These are phyloP conservation scores for Pseudogymnoascus sp. DNA, from an alignment of 2,329 filamentous ascomycete species.

Conservation along the genomic window DNA sequence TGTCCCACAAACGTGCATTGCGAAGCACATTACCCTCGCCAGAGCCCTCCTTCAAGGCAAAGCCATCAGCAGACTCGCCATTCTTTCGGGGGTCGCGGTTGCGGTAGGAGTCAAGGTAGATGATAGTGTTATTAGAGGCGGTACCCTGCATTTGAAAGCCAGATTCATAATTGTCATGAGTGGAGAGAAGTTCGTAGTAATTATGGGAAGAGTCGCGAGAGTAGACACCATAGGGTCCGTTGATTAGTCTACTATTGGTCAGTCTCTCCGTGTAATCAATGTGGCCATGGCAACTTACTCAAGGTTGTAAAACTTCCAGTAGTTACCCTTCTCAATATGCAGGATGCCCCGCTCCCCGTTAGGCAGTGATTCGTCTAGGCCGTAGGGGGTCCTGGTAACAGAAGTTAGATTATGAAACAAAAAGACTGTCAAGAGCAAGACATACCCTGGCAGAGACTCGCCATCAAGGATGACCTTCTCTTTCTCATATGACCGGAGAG, in stretches of 20 bases:
- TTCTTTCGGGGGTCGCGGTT: conserved; percentile 45
- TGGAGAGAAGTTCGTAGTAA: conserved; percentile 31
- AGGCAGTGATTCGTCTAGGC: conserved; percentile 33
- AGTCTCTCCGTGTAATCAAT: not conserved
- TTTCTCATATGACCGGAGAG: conserved; percentile 34
- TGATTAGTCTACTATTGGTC: conserved; percentile 21
- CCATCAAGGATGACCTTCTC: conserved; percentile 42
- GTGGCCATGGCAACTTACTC: conserved; percentile 13
- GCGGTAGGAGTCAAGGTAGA: conserved; percentile 38
- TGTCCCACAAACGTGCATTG: conserved; percentile 42
- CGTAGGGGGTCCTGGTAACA: conserved; percentile 33
- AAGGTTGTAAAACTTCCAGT: conserved; percentile 40
- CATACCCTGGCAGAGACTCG: conserved; percentile 28
- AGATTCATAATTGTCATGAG: conserved; percentile 35
- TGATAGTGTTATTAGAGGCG: conserved; percentile 33
- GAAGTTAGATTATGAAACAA: not conserved
- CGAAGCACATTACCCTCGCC: conserved; percentile 40
- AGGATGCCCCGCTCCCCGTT: conserved; percentile 39
- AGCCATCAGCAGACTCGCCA: conserved; percentile 44
- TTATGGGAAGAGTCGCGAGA: conserved; percentile 30
- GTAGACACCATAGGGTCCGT: conserved; percentile 35
- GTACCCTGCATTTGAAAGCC: conserved; percentile 33
- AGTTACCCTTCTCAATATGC: conserved; percentile 39
- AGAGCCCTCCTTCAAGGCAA: conserved; percentile 40
- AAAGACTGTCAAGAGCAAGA: not conserved